Base-by-base conservation (phyloP, 106 monocot genomes). In the Amphibolis antarctica region DNA sequence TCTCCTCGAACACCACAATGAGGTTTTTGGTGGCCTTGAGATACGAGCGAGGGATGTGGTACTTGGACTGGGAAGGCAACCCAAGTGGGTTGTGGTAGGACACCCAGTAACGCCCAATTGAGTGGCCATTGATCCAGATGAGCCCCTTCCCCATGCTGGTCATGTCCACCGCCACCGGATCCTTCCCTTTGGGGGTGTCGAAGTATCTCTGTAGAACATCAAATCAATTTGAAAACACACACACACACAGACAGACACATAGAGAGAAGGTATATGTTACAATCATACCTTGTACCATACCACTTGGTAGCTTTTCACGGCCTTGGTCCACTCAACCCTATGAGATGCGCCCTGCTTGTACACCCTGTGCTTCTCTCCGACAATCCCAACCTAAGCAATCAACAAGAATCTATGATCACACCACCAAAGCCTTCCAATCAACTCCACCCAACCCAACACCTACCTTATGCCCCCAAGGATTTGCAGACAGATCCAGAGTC, bases 1-100 rank as follows among this genome's bases (percentile, higher is more conserved):
- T 30, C 56, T 94, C 93, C 76, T 94, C 89, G 18, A 89, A 84
- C 5, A 86, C 43, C n/a, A 86, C 86, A 67, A 86, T 61, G 6
- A 86, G 61, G 55, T 86, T 82, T 29, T 70, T 55, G 17, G 15
- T 79, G 14, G 66, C 53, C 77, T 83, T 94, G 67, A 94, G 63
- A 63, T 68, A 94, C 3, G 77, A 9, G 1, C 86, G 73, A 9
- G 93, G 93, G 31, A 94, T 44, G 54, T 89, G 93, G 60, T 94
- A 89, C 86, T 77, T 60, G 12, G 79, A 64, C 47, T 92, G 92
- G 42, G 92, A 81, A 65, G 92, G 72, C 25, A 67, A 69, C 24
- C 92, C 92, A 0, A 86, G 84, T 26, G 81, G 84, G 20, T 65
- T 64, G 55, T 60, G 68, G 66, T 81, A 84, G 28, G 86, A 86